These are phyloP conservation scores for Boletellus sp. DNA, from an alignment of 768 basidiomycete genomes.

Conservation along the genomic window DNA sequence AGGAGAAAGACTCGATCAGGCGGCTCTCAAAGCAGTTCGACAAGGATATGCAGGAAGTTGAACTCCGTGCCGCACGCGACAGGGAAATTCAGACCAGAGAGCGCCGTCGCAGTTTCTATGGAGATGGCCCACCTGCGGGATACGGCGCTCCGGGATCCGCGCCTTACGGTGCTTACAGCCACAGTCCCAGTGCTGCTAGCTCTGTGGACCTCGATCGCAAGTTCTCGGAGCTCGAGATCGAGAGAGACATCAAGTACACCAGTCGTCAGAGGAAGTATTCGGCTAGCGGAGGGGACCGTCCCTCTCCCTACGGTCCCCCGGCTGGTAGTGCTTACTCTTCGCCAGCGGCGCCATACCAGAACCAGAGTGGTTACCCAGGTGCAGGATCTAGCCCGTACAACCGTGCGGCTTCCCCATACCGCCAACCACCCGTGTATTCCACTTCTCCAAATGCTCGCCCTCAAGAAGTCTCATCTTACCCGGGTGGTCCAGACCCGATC, in stretches of 20 bases:
- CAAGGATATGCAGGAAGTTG: conserved; percentile 46
- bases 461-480: conserved; percentile 42
- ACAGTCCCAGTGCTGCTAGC: conserved; percentile 21
- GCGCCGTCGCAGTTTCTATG: conserved; percentile 54
- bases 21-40: conserved; percentile 38
- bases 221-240: conserved; percentile 32
- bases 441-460: conserved; percentile 49
- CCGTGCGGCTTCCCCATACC: conserved; percentile 36
- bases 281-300: conserved; percentile 36
- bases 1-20: conserved; percentile 41
- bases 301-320: conserved; percentile 17
- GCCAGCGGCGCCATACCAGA: conserved; percentile 26
- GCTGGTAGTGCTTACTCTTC: conserved; percentile 20
- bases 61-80: conserved; percentile 56
- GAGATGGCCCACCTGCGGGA: conserved; percentile 31
- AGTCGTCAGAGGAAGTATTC: conserved; percentile 47
- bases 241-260: conserved; percentile 27
- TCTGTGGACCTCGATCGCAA: conserved; percentile 37
- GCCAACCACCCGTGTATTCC: conserved; percentile 30
- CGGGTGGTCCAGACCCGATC: conserved; percentile 34
- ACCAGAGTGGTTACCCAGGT: conserved; percentile 24
- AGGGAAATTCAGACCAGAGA: conserved; percentile 48
- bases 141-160: conserved; percentile 22
- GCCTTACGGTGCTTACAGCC: conserved; percentile 20
- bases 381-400: conserved; percentile 25